Percentiles rank a stretch among this genome's conserved stretches.
Conservation (phyloP, 1,284 basidiomycete species). For the Boletus semigastroideus region DNA sequence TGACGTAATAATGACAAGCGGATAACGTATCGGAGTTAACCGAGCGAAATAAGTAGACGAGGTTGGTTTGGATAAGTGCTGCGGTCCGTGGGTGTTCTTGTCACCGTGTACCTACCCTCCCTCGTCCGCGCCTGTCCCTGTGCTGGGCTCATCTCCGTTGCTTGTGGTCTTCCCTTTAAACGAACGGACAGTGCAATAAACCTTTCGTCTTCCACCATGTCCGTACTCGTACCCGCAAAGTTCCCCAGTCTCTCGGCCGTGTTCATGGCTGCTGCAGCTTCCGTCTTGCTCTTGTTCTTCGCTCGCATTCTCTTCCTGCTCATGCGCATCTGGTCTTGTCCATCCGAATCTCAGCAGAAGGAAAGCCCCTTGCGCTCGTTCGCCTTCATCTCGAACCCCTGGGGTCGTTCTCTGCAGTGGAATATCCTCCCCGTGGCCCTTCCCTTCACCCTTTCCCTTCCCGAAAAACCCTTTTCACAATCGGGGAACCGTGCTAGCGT, state of each 20-base stretch:
- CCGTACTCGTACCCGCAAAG: conserved; percentile 32
- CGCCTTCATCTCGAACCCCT: conserved; percentile 8
- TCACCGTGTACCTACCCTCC: conserved; percentile 4
- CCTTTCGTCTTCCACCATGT: conserved; percentile 18
- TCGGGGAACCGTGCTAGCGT: neutral
- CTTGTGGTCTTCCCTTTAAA: conserved; percentile 13
- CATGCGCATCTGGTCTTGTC: conserved; percentile 31
- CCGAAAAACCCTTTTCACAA: conserved; percentile 22
- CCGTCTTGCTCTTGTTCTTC: conserved; percentile 27
- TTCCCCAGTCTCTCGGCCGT: conserved; percentile 31
- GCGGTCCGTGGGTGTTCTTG: conserved; percentile 21
- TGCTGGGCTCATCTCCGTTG: conserved; percentile 30
- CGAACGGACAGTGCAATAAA: conserved; percentile 1
- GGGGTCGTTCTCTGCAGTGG: conserved; percentile 25
- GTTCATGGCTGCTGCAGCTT: conserved; percentile 32
- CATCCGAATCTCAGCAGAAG: conserved; percentile 22
- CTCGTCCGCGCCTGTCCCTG: conserved; percentile 11
- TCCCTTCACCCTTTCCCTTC: conserved; percentile 23
- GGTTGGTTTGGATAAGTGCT: neutral
- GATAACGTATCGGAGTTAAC: conserved; percentile 23
- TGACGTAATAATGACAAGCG: conserved; percentile 21
- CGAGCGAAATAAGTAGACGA: conserved; percentile 23
- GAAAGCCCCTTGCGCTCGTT: conserved; percentile 1
- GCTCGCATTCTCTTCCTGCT: conserved; percentile 32
- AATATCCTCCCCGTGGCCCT: conserved; percentile 28